Base-by-base conservation (phyloP, 441 rosid species). In the Aquilaria agallochum region DNA sequence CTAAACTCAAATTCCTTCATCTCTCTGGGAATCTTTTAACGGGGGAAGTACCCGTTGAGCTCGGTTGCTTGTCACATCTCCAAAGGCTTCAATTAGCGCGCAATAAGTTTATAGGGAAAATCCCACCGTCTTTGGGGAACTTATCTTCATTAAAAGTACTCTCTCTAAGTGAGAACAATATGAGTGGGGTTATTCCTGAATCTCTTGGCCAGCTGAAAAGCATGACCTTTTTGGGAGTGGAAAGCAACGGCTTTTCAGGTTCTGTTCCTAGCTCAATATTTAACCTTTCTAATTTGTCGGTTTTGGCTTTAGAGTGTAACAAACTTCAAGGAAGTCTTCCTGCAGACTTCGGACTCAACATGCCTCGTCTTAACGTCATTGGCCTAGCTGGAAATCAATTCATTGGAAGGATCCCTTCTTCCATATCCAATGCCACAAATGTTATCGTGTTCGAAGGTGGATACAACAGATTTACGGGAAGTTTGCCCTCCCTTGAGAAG, bases 91-190 rank as follows among this genome's bases (percentile, higher is more conserved):
- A 59, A 2, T 31, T 68, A 12, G 2, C 3, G 15, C 11, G 48
- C 2, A 68, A 68, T 49, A 60, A 53, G 5, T 66, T 67, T 30
- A 54, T 56, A 4, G 71, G 71, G 10, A 11, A 12, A 11, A 60
- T 20, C 20, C 20, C 20, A 20, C 20, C 20, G 20, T 20, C 20
- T 20, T 20, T 20, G 20, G 20, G 20, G 1, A 20, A 20, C 20
- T 20, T 20, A 44, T 47, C 55, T 53, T 67, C 71, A 9, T 50
- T 60, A 13, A 61, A 61, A 34, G 56, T 61, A 7, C 27, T 49
- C 8, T 36, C 27, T 40, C 40, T 61, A 56, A 5, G 48, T 12
- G 52, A 60, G 34, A 60, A 60, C 56, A 15, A 20, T 14, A 33
- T 60, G 15, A 9, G 12, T 20, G 20, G 20, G 20, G 20, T 20